Evolutionary conservation across 768 basidiomycete genomes (phyloP).

Genomic region (Mycena rebaudengoi): DNA sequence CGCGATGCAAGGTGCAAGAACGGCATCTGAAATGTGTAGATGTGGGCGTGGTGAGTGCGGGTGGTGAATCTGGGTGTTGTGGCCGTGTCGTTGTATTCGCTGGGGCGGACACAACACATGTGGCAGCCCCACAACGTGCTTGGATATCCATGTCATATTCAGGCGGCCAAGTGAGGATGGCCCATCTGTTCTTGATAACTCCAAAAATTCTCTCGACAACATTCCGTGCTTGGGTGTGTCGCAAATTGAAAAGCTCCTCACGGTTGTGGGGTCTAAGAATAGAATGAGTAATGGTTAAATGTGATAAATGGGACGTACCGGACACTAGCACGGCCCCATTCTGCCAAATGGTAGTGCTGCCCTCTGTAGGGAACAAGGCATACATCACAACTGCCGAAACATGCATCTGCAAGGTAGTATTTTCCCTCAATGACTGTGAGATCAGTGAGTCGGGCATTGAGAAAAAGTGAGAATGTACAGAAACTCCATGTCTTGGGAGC

Average conservation of each 20-base stretch:
- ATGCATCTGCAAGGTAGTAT: slow-evolving; percentile 27
- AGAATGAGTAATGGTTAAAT: background rate
- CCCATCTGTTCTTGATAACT: slow-evolving; percentile 33
- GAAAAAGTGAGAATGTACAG: slow-evolving; percentile 30
- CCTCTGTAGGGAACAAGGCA: slow-evolving; percentile 34
- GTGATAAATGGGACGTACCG: background rate
- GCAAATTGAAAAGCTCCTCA: slow-evolving; percentile 47
- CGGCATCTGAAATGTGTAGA: too few species aligned
- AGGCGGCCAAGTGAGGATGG: slow-evolving; percentile 30
- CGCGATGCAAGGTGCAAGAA: too few species aligned
- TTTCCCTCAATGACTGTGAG: slow-evolving; percentile 14
- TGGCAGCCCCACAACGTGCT: too few species aligned
- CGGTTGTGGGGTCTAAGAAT: slow-evolving; percentile 39
- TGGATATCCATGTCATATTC: slow-evolving; percentile 37
- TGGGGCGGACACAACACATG: too few species aligned
- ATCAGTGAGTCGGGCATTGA: slow-evolving; percentile 23
- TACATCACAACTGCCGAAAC: slow-evolving; percentile 21
- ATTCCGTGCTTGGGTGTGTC: slow-evolving; percentile 44
- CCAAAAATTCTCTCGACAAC: slow-evolving; percentile 50
- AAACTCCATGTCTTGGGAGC: slow-evolving; percentile 32
- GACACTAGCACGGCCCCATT: slow-evolving; percentile 27
- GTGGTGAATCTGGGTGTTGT: too few species aligned
- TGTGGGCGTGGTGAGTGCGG: too few species aligned
- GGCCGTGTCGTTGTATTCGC: too few species aligned
- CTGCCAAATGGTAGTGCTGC: slow-evolving; percentile 33